Conservation (phyloP, 345 rosid genomes). For the Arabis alpina region DNA sequence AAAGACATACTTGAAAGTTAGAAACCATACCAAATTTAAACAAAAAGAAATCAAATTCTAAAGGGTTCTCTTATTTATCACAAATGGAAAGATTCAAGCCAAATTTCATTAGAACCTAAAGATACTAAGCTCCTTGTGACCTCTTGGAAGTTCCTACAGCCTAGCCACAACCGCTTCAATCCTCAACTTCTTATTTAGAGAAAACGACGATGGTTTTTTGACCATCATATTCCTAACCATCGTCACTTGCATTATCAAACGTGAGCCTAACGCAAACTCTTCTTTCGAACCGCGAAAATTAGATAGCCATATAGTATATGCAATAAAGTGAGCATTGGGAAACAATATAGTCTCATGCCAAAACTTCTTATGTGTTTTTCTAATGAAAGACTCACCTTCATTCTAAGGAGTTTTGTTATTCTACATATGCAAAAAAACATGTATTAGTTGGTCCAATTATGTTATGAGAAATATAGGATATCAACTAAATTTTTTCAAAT, state of each 20-base stretch:
- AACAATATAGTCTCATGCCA: no score
- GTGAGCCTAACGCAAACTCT: conserved; percentile 19
- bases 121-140: no score
- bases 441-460: neutral
- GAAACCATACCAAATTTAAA: no score
- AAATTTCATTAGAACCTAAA: no score
- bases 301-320: no score
- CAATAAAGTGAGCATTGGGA: no score
- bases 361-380: no score
- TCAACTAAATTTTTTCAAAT: neutral
- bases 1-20: neutral
- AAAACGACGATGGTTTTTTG: neutral
- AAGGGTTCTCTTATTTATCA: no score
- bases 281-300: neutral
- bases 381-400: neutral
- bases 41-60: neutral
- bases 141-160: no score
- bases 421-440: conserved; percentile 1
- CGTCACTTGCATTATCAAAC: conserved; percentile 8
- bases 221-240: neutral
- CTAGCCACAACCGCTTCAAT: no score
- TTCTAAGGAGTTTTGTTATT: neutral
- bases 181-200: no score
- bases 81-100: no score
- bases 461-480: neutral